Evolutionary conservation across 768 basidiomycete species (phyloP).

Genomic region (Podaxis sp.): DNA sequence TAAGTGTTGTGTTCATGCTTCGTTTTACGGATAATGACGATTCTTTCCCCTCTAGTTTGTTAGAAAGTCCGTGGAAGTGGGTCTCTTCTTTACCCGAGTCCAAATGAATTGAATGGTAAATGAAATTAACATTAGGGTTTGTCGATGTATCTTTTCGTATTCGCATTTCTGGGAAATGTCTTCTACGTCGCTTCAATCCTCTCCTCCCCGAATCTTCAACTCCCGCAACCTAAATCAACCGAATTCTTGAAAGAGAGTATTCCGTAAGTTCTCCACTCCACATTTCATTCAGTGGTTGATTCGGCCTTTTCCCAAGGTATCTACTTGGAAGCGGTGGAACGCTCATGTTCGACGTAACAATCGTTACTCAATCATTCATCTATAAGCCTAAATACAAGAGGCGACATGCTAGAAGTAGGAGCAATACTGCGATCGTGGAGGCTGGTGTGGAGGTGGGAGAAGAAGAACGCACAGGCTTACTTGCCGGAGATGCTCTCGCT

Average conservation of each 20-base stretch:
- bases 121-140: constrained; percentile 55
- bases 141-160: constrained; percentile 89
- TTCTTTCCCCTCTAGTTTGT: constrained; percentile 49
- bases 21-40: background rate
- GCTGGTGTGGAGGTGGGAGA: constrained; percentile 14
- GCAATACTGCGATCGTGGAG: constrained; percentile 15
- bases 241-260: constrained; percentile 76
- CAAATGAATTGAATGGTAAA: background rate
- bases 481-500: constrained; percentile 35
- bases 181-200: constrained; percentile 92
- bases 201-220: constrained; percentile 59
- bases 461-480: constrained; percentile 47
- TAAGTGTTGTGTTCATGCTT: constrained; percentile 38
- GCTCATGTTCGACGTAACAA: constrained; percentile 87
- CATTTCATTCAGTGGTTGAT: background rate
- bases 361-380: constrained; percentile 79
- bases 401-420: constrained; percentile 22
- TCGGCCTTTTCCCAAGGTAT: constrained; percentile 46
- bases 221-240: constrained; percentile 55
- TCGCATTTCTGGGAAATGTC: constrained; percentile 89
- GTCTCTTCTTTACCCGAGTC: background rate
- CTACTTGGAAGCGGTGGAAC: constrained; percentile 92
- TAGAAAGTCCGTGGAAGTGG: constrained; percentile 85
- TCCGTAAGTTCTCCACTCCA: constrained; percentile 53
- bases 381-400: constrained; percentile 55